Base-by-base conservation (phyloP, 805 yeast genomes). In the Metschnikowia anglica region DNA sequence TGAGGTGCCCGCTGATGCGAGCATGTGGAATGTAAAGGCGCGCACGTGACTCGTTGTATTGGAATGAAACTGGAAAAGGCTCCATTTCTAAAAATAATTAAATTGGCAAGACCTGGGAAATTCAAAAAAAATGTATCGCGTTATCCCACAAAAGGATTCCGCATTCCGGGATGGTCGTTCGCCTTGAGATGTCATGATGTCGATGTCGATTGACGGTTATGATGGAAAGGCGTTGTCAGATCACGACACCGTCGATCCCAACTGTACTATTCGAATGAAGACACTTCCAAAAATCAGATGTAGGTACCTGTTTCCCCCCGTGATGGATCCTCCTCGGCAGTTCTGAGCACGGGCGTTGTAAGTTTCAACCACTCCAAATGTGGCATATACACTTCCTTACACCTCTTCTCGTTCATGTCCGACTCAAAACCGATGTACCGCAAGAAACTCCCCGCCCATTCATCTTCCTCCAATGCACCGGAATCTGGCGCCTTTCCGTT, bases 341-440 rank as follows among this genome's bases (percentile, higher is more conserved):
- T 19, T 43, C 36, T 10, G 31, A 36, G 10, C 24, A 38, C 29
- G 43, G 38, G 31, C 2, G 56, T 50, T 7, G 73, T 68, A 39
- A 65, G 61, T 49, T 66, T 66, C 40, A 70, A 58, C 74, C 74
- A 70, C 43, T 60, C 54, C 54, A 70, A 55, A 50, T 70, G 76
- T 0, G 74, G 74, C 21, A 70, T 53, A 44, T 66, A 70, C 5
- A 68, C 65, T 16, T 64, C 60, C 5, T 50, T 46, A 49, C 76
- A 70, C 39, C 70, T 41, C 26, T 58, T 43, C 9, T 38, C 48
- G 39, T 66, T 56, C 2, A 23, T 34, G 5, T 54, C 63, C 37
- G 43, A 49, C 28, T 63, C 67, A 2, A 29, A 34, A 2, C 37
- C 41, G 4, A 68, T 60, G 43, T 63, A 69, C 8, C 20, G 19